These are phyloP conservation scores for Fusarium sp. DNA, from an alignment of 2,329 filamentous ascomycete genomes.

Conservation along the genomic window DNA sequence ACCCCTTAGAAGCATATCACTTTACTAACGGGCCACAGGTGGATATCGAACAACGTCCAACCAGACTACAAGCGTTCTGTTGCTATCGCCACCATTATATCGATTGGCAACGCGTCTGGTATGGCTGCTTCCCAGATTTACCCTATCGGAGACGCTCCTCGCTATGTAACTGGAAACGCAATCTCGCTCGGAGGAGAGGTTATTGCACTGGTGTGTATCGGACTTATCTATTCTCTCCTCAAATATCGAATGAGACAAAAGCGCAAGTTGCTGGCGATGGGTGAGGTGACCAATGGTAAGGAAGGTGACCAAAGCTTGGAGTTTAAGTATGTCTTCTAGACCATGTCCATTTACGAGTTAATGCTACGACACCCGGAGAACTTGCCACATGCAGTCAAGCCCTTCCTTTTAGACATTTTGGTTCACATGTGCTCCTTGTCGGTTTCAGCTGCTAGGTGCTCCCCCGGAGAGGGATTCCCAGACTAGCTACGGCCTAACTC, in stretches of 20 bases:
- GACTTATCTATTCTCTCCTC: conserved; percentile 46
- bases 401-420: no score
- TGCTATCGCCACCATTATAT: conserved; percentile 60
- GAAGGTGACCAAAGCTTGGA: conserved; percentile 30
- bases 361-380: no score
- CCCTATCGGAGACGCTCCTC: conserved; percentile 35
- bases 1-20: accelerated
- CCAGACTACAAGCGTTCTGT: conserved; percentile 62
- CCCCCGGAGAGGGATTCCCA: no score
- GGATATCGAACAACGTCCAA: conserved; percentile 62
- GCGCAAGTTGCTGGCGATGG: conserved; percentile 40
- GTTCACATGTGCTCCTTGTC: no score
- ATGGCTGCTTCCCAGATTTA: conserved; percentile 63
- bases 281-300: conserved; percentile 37
- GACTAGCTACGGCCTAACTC: no score
- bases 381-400: no score
- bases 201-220: conserved; percentile 44
- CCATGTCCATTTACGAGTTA: no score
- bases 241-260: conserved; percentile 48
- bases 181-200: conserved; percentile 48
- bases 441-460: no score
- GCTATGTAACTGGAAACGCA: conserved; percentile 50
- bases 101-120: conserved; percentile 61
- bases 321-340: conserved; percentile 48
- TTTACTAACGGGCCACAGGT: conserved; percentile 52